Evolutionary conservation across 495 filamentous ascomycete genomes (phyloP).

Genomic region (Hyaloscypha variabilis): DNA sequence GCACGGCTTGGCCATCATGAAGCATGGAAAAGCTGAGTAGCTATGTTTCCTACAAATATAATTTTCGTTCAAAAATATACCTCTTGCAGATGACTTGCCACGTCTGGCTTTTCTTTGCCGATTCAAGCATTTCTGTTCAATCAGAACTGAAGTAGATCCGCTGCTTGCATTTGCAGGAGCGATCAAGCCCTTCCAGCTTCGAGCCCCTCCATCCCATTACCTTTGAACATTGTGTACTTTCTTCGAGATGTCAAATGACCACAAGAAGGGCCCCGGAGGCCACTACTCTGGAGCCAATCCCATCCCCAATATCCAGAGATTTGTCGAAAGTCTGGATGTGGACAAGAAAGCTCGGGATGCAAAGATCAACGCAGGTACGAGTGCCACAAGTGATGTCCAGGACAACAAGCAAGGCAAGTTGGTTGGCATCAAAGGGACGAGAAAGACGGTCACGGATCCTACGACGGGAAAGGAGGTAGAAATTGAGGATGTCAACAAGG

Average conservation of each 20-base stretch:
- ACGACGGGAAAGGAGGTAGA: slow-evolving; percentile 82
- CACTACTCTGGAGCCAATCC: slow-evolving; percentile 72
- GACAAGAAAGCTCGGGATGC: slow-evolving; percentile 78
- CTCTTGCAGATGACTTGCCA: no score
- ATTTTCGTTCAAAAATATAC: no score
- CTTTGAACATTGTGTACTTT: slow-evolving; percentile 10
- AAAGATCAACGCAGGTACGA: slow-evolving; percentile 59
- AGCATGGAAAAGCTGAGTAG: not conserved
- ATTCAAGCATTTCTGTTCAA: no score
- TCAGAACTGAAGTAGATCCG: no score
- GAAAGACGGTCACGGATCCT: slow-evolving; percentile 81
- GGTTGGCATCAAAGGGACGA: slow-evolving; percentile 44
- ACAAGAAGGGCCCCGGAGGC: slow-evolving; percentile 36
- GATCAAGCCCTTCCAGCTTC: no score
- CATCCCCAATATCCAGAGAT: slow-evolving; percentile 84
- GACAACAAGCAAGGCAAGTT: slow-evolving; percentile 44
- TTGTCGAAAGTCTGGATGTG: slow-evolving; percentile 74
- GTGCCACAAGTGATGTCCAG: slow-evolving; percentile 40
- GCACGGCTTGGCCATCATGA: not conserved
- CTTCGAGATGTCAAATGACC: slow-evolving; percentile 26
- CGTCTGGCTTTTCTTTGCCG: no score
- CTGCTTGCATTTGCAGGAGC: no score
- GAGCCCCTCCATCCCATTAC: no score
- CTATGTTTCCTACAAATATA: not conserved
- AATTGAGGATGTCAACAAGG: slow-evolving; percentile 77